Base-by-base conservation (phyloP, 495 filamentous ascomycete genomes). In the Annulohypoxylon nitens region DNA sequence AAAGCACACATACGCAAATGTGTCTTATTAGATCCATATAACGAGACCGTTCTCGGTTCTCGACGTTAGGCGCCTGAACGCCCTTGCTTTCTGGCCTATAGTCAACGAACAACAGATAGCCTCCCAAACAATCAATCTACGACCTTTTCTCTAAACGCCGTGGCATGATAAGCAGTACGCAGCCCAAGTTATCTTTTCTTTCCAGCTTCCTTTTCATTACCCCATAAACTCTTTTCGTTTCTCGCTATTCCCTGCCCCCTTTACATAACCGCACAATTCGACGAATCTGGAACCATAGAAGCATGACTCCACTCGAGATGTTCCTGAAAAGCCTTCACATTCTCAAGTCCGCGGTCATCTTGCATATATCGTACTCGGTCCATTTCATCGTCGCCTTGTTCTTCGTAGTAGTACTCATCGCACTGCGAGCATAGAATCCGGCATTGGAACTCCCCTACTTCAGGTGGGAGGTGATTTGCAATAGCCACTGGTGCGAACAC, bases 301-400 rank as follows among this genome's bases (percentile, higher is more conserved):
- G 76, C 79, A 36, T 86, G 84, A 41, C 77, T 78, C 83, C 83
- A 86, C 74, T 83, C 83, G 37, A 86, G 76, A 64, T 86, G 84
- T 55, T 79, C 81, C 65, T 81, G 80, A 30, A 86, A 82, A 14
- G 71, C 64, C 39, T 78, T 75, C 20, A 86, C 61, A 55, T 77
- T 74, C 47, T 77, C 76, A 67, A 85, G 83, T n/a, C 81, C 82
- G 36, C 66, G 74, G 39, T 83, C 84, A 57, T 83, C 82, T 72
- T 81, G 81, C 37, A 71, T 73, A 47, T 82, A 84, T 54, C 73
- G 77, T 20, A 78, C 45, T 34, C 76, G 71, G 51, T 82, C 72
- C 64, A 82, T 79, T 45, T 86, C 84, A 50, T 79, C 79, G 51
- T 83, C 81, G 26, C 82, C 83, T 62, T 82, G 79, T 59, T 84